Evolutionary conservation across 495 filamentous ascomycete species (phyloP).

Genomic region (Annulohypoxylon maeteangense): DNA sequence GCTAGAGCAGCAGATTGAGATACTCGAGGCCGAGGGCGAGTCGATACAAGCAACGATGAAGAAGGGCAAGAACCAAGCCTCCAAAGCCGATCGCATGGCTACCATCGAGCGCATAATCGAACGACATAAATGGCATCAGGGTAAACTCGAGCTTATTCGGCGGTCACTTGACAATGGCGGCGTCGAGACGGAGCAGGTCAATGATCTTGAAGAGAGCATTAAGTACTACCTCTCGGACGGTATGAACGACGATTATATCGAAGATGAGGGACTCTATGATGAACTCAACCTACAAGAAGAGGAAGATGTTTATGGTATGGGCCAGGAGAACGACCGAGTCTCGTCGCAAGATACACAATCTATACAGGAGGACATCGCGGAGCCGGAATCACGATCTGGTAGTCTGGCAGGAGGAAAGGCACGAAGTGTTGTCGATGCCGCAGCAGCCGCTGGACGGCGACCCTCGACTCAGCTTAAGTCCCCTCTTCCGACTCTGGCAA

Average conservation of each 20-base stretch:
- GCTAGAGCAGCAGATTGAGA: slow-evolving; percentile 90
- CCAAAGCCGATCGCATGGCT: slow-evolving; percentile 85
- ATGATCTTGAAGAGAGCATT: slow-evolving; percentile 88
- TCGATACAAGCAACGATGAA: slow-evolving; percentile 87
- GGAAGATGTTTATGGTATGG: slow-evolving; percentile 84
- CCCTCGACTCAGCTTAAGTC: slow-evolving; percentile 94
- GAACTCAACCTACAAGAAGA: slow-evolving; percentile 93
- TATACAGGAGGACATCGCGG: slow-evolving; percentile 81
- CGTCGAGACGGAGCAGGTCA: slow-evolving; percentile 85
- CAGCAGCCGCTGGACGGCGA: slow-evolving; percentile 68
- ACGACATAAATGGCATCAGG: slow-evolving; percentile 95
- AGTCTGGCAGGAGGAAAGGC: slow-evolving; percentile 63
- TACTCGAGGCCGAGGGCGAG: slow-evolving; percentile 90
- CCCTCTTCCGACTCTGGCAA: slow-evolving; percentile 88
- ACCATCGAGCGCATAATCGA: slow-evolving; percentile 87
- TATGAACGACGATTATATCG: slow-evolving; percentile 85
- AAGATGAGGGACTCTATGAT: slow-evolving; percentile 93
- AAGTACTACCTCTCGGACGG: slow-evolving; percentile 94
- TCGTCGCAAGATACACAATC: slow-evolving; percentile 97
- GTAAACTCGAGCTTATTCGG: slow-evolving; percentile 89
- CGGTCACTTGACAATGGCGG: slow-evolving; percentile 92
- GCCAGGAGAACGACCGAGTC: slow-evolving; percentile 80
- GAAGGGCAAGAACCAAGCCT: slow-evolving; percentile 86
- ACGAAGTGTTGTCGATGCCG: slow-evolving; percentile 62
- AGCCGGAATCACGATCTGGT: slow-evolving; percentile 67